phyloP scores from a whole-genome alignment of 192 early-diverging fungal species.

The Spizellomyces punctatus region DNA sequence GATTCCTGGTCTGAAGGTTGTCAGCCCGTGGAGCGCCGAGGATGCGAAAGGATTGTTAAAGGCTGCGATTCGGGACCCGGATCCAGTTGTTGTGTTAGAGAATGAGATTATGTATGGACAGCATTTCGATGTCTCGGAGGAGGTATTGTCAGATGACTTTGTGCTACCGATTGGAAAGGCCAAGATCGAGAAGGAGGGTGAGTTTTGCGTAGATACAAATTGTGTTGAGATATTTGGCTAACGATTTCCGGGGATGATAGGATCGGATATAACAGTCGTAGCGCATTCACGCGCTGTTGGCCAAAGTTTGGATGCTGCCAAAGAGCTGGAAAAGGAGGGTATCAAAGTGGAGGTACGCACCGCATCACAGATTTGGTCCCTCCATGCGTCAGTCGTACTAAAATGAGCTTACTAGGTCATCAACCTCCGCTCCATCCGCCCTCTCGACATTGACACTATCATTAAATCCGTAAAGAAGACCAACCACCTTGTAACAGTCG shows the following conservation, averaged over 20 bases:
- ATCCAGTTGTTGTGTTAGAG: slow-evolving; percentile 95
- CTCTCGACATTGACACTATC: slow-evolving; percentile 89
- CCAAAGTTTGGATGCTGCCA: slow-evolving; percentile 84
- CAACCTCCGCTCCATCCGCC: slow-evolving; percentile 97
- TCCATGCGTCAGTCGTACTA: too few species aligned
- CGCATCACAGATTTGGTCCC: too few species aligned
- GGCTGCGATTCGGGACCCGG: slow-evolving; percentile 96
- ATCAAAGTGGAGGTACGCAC: slow-evolving; percentile 42
- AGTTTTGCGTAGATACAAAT: slow-evolving; percentile 5
- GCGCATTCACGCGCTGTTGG: slow-evolving; percentile 90
- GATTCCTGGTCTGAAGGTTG: slow-evolving; percentile 94
- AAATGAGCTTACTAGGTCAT: slow-evolving; percentile 59
- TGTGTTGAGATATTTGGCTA: background rate
- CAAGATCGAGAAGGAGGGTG: slow-evolving; percentile 74
- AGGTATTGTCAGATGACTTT: slow-evolving; percentile 77
- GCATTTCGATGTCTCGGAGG: slow-evolving; percentile 81
- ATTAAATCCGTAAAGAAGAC: slow-evolving; percentile 96
- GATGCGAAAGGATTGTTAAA: slow-evolving; percentile 97
- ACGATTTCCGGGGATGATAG: background rate
- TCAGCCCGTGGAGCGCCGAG: slow-evolving; percentile 93
- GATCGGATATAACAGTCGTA: slow-evolving; percentile 85
- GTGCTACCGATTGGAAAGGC: slow-evolving; percentile 94
- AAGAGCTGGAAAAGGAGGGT: slow-evolving; percentile 78
- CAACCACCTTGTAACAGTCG: slow-evolving; percentile 93
- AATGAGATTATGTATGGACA: slow-evolving; percentile 98